Evolutionary conservation across 2,329 filamentous ascomycete genomes (phyloP).

Genomic region (Talaromyces sp.): DNA sequence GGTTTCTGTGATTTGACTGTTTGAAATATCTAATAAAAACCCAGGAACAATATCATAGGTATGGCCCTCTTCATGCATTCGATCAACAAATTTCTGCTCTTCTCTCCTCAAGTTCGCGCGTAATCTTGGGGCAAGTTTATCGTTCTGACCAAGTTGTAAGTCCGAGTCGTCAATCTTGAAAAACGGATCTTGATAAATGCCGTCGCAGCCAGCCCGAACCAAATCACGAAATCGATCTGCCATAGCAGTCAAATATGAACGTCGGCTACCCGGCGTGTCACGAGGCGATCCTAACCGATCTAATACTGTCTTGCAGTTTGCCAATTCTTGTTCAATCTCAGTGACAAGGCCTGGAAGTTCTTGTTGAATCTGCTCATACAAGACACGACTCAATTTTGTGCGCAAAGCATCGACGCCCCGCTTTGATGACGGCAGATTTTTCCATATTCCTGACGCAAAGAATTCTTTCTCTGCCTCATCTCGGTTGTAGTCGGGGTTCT

Average conservation of each 20-base stretch:
- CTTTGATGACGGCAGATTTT: constrained; percentile 8
- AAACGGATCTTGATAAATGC: constrained; percentile 4
- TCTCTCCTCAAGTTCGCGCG: constrained; percentile 2
- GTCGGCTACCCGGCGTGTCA: constrained; percentile 4
- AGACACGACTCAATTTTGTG: constrained; percentile 21
- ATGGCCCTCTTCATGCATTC: constrained; percentile 4
- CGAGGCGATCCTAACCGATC: constrained; percentile 6
- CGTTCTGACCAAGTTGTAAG: background rate
- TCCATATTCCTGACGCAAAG: constrained; percentile 16
- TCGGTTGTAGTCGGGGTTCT: constrained; percentile 14
- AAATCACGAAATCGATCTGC: constrained; percentile 1
- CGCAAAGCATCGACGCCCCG: constrained; percentile 26
- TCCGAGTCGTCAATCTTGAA: constrained; percentile 1
- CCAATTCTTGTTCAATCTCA: constrained; percentile 12
- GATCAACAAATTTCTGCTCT: constrained; percentile 6
- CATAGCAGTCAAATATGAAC: constrained; percentile 3
- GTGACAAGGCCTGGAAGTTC: constrained; percentile 13
- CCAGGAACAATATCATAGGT: background rate
- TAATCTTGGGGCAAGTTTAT: background rate
- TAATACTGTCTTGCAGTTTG: constrained; percentile 11
- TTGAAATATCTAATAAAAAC: background rate
- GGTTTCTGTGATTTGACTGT: background rate
- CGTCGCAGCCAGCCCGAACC: constrained; percentile 1
- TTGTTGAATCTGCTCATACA: constrained; percentile 25
- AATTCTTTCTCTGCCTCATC: constrained; percentile 13